Base-by-base conservation (phyloP, 805 yeast species). In the Lachancea thermotolerans region DNA sequence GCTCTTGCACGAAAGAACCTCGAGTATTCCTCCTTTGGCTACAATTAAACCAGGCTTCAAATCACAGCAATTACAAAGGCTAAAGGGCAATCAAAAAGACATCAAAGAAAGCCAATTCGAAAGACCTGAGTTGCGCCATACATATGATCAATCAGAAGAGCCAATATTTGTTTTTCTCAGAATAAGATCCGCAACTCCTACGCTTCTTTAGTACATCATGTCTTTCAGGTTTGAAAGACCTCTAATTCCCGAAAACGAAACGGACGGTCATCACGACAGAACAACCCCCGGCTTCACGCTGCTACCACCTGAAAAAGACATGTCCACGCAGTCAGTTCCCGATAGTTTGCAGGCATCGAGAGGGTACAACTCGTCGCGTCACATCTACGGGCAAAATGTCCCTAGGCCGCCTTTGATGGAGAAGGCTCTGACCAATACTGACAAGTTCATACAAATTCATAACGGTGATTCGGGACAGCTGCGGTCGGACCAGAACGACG, bases 371-470 rank as follows among this genome's bases (percentile, higher is more conserved):
- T 44, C 44, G 25, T 31, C 36, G 31, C 32, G 43, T 30, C 47
- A 44, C 39, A 36, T 41, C 16, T 44, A 44, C 39, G 47, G 47
- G 7, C 35, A 33, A 12, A 44, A 39, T 30, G 11, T 38, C 17
- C 39, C 36, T 15, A 27, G 47, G 36, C 47, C 56, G 16, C 46
- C 57, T 9, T 21, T 21, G 25, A 21, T 52, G 35, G 56, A 54
- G 36, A 60, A 56, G 37, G 67, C 67, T 2, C 41, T 63, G 27
- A 63, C 67, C 1, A 60, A 63, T 42, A 59, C 64, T 3, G 47
- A 56, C 44, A 60, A 60, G 45, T 63, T 63, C 37, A 60, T 63
- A 36, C 52, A 57, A 29, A 53, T 54, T 37, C 51, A 55, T 39
- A 38, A 37, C 16, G 25, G 39, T 32, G 14, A 25, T 3, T 15